Percentiles rank a stretch among this genome's conserved stretches.
These are phyloP conservation scores for Rhizopus delemar DNA, from an alignment of 371 early-diverging fungal species.

Conservation along the genomic window DNA sequence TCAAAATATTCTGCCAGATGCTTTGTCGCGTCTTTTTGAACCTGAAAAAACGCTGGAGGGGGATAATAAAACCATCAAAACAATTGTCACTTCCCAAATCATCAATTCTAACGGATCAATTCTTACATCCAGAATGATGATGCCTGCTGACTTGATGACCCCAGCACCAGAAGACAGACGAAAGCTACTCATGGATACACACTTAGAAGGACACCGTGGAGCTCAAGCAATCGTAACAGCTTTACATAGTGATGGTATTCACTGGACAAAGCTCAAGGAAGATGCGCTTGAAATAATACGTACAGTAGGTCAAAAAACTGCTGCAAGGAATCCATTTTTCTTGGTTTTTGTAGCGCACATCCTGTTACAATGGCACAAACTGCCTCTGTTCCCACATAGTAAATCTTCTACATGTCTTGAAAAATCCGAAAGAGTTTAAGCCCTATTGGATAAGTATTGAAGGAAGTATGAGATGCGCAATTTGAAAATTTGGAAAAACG, in stretches of 20 bases:
- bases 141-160: neutral
- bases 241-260: neutral
- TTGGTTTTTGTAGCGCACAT: too few species aligned
- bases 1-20: conserved; percentile 14
- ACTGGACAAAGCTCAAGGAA: conserved; percentile 7
- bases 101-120: neutral
- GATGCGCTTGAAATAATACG: neutral
- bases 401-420: too few species aligned
- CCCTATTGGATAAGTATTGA: too few species aligned
- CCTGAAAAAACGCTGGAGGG: conserved; percentile 7
- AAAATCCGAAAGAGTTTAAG: too few species aligned
- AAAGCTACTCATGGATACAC: neutral
- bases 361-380: too few species aligned
- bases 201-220: neutral
- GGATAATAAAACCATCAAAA: neutral
- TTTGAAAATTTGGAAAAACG: too few species aligned
- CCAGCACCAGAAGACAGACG: neutral
- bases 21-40: conserved; percentile 8
- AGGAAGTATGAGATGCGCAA: too few species aligned
- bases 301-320: too few species aligned
- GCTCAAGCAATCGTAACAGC: neutral
- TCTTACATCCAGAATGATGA: neutral
- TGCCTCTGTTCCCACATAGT: too few species aligned
- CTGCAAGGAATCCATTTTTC: too few species aligned
- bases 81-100: neutral